phyloP scores from a whole-genome alignment of 2,329 filamentous ascomycete genomes.

The Sporothrix mexicana region DNA sequence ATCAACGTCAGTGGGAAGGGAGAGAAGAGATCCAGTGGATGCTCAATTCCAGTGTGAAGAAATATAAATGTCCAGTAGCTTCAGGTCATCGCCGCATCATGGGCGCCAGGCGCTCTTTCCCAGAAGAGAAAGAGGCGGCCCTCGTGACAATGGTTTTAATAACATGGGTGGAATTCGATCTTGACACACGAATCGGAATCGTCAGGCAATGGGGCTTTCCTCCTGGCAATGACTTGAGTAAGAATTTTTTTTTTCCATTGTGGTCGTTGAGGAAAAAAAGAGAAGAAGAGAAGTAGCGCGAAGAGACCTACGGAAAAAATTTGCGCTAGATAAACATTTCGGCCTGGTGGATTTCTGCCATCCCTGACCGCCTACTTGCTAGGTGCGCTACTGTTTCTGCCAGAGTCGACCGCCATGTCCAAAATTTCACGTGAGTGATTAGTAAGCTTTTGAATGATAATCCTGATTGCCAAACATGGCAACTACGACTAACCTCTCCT shows the following conservation, averaged over 20 bases:
- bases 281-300: conserved; percentile 31
- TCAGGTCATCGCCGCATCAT: conserved; percentile 74
- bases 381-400: no score
- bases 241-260: conserved; percentile 38
- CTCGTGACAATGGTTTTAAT: conserved; percentile 74
- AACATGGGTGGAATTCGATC: conserved; percentile 59
- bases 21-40: conserved; percentile 1
- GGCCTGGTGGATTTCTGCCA: neutral
- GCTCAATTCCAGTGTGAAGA: neutral
- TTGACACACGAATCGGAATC: conserved; percentile 62
- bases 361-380: neutral
- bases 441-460: no score
- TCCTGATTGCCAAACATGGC: no score
- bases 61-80: conserved; percentile 60
- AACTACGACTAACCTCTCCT: no score
- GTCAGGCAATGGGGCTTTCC: conserved; percentile 52
- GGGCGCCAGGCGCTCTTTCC: conserved; percentile 54
- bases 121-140: conserved; percentile 57
- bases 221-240: conserved; percentile 48
- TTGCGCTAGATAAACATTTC: conserved; percentile 15
- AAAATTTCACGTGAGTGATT: no score
- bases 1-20: neutral
- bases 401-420: no score
- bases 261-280: conserved; percentile 42
- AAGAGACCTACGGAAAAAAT: conserved; percentile 5